Conservation (phyloP, 2,329 filamentous ascomycete species). For the Diaporthe nobilis region DNA sequence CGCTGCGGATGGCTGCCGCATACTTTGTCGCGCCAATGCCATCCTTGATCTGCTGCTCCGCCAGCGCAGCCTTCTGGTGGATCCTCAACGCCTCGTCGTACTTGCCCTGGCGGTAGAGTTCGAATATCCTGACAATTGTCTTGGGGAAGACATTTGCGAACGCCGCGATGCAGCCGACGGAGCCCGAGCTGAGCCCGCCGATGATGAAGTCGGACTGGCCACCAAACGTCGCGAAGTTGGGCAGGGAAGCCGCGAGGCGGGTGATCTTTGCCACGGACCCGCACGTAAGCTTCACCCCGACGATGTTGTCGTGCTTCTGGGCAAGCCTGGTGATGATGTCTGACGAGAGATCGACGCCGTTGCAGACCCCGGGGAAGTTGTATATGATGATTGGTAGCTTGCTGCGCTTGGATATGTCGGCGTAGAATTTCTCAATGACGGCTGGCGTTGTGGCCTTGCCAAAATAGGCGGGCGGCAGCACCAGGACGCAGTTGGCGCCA, state of each 20-base stretch:
- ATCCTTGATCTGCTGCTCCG: conserved; percentile 72
- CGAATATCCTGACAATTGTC: conserved; percentile 68
- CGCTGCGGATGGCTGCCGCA: conserved; percentile 70
- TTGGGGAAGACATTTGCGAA: conserved; percentile 71
- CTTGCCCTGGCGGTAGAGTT: conserved; percentile 68
- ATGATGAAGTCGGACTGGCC: conserved; percentile 80
- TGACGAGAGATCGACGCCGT: conserved; percentile 75
- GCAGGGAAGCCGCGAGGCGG: conserved; percentile 64
- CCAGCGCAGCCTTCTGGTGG: conserved; percentile 71
- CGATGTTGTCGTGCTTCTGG: conserved; percentile 63
- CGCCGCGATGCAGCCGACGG: conserved; percentile 69
- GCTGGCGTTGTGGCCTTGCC: conserved; percentile 70
- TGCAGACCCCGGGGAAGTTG: conserved; percentile 76
- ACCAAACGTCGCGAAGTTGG: conserved; percentile 74
- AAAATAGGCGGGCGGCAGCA: conserved; percentile 73
- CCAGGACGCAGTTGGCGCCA: conserved; percentile 71
- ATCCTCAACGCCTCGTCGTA: conserved; percentile 68
- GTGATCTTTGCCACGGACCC: conserved; percentile 73
- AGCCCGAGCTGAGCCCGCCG: conserved; percentile 67
- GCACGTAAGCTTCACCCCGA: conserved; percentile 75
- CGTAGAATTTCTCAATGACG: conserved; percentile 70
- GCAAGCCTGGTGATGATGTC: conserved; percentile 69
- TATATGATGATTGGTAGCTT: conserved; percentile 71
- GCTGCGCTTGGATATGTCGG: conserved; percentile 63
- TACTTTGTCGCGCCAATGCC: conserved; percentile 76